phyloP scores from a whole-genome alignment of 1,139 yeast genomes.

The Lodderomyces beijingensis region DNA sequence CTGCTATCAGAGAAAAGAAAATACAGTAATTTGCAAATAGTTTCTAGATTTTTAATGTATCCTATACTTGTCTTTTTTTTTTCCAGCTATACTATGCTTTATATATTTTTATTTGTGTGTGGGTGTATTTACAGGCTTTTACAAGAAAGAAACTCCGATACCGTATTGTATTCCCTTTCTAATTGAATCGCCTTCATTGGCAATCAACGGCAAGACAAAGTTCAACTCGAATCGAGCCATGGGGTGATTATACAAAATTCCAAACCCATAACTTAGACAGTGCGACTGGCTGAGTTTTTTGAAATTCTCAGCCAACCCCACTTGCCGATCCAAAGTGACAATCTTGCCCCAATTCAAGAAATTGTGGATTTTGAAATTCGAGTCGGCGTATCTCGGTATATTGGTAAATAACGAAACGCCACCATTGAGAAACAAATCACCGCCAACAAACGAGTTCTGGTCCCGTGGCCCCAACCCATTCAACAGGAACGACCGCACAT shows the following conservation, averaged over 20 bases:
- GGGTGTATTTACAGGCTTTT: slow-evolving; percentile 14
- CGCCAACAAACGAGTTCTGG: slow-evolving; percentile 62
- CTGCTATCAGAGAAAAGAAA: slow-evolving; percentile 3
- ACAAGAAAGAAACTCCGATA: slow-evolving; percentile 79
- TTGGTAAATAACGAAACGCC: slow-evolving; percentile 67
- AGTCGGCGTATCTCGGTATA: slow-evolving; percentile 56
- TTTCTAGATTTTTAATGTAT: too few relatives aligned
- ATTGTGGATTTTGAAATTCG: slow-evolving; percentile 65
- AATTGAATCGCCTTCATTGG: slow-evolving; percentile 58
- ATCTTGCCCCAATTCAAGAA: slow-evolving; percentile 76
- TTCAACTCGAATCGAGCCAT: slow-evolving; percentile 89
- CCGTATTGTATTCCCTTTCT: slow-evolving; percentile 94
- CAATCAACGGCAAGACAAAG: slow-evolving; percentile 71
- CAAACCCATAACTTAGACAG: slow-evolving; percentile 66
- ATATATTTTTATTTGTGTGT: neutral
- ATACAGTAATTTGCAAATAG: slow-evolving; percentile 1
- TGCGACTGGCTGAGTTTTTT: slow-evolving; percentile 25
- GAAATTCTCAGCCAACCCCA: slow-evolving; percentile 16
- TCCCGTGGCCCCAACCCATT: slow-evolving; percentile 88
- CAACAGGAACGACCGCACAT: slow-evolving; percentile 67
- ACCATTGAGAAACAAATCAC: slow-evolving; percentile 67
- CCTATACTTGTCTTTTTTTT: too few relatives aligned
- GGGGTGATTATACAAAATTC: slow-evolving; percentile 79
- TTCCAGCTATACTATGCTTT: neutral
- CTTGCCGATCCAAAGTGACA: slow-evolving; percentile 35